Evolutionary conservation across 768 basidiomycete genomes (phyloP).

Genomic region (Mrakia gelida): DNA sequence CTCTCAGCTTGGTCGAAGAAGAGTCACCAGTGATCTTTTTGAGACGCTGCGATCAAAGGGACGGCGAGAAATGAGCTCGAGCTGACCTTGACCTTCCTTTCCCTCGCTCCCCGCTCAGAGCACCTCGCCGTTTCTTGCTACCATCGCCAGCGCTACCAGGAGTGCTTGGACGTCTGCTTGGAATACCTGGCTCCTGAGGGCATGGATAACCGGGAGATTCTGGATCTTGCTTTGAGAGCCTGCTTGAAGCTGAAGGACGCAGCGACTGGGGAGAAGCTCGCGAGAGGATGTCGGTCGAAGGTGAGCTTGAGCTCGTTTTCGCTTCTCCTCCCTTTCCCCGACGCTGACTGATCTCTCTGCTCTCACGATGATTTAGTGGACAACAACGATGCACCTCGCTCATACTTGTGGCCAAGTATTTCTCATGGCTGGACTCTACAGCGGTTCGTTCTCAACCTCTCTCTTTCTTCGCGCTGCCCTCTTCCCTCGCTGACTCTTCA

Average conservation of each 20-base stretch:
- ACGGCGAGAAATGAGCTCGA: neutral
- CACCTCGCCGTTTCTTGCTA: conserved; percentile 8
- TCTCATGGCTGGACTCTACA: neutral
- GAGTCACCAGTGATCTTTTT: neutral
- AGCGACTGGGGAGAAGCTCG: conserved; percentile 16
- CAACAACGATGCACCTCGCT: conserved; percentile 7
- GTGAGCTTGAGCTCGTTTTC: neutral
- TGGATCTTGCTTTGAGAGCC: conserved; percentile 21
- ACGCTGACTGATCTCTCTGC: neutral
- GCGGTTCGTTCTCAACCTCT: neutral
- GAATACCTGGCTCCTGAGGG: neutral
- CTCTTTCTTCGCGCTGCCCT: neutral
- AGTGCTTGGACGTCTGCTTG: conserved; percentile 7
- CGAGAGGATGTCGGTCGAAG: conserved; percentile 26
- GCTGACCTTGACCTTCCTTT: neutral
- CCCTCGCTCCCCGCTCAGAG: conserved; percentile 1
- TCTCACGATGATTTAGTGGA: neutral
- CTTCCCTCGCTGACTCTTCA: neutral
- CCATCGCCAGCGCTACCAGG: neutral
- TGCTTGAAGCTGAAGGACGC: conserved; percentile 15
- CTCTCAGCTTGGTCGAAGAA: neutral
- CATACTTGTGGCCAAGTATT: neutral
- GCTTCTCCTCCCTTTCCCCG: neutral
- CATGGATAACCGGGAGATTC: conserved; percentile 23
- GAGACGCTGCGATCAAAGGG: neutral